Percentiles rank a stretch among this genome's conserved stretches.
These are phyloP conservation scores for Didymella segeticola DNA, from an alignment of 2,329 filamentous ascomycete species.

Conservation along the genomic window DNA sequence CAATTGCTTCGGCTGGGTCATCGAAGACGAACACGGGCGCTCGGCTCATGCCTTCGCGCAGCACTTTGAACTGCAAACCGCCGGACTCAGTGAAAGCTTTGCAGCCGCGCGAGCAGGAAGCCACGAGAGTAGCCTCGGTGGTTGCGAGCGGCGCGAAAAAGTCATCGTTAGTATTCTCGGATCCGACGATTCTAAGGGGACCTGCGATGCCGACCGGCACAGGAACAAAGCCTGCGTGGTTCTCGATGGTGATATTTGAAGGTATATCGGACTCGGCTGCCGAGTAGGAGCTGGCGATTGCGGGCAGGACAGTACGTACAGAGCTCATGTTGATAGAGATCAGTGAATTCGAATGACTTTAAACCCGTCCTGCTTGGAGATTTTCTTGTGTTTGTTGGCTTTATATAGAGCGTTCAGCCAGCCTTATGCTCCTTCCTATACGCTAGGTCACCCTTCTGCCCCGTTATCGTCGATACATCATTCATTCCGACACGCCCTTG, in stretches of 20 bases:
- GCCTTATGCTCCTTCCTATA: no score
- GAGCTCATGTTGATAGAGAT: no score
- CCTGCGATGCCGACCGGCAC: slow-evolving; percentile 31
- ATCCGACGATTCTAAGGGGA: slow-evolving; percentile 25
- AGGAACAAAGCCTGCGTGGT: slow-evolving; percentile 25
- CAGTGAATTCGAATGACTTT: no score
- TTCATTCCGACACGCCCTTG: no score
- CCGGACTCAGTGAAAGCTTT: slow-evolving; percentile 32
- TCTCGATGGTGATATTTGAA: slow-evolving; percentile 16
- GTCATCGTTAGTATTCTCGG: neutral
- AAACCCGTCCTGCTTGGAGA: no score
- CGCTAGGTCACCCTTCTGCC: no score
- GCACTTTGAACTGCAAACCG: slow-evolving; percentile 24
- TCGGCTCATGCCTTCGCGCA: slow-evolving; percentile 28
- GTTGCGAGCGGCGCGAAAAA: slow-evolving; percentile 41
- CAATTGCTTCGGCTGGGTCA: slow-evolving; percentile 23
- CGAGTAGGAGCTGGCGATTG: neutral
- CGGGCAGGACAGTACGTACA: neutral
- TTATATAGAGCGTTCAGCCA: no score
- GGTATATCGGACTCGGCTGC: neutral
- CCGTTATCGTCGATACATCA: no score
- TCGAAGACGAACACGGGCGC: slow-evolving; percentile 33
- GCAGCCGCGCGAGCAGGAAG: slow-evolving; percentile 40
- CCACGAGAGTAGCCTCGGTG: slow-evolving; percentile 36
- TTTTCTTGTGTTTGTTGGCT: no score